phyloP scores from a whole-genome alignment of 2,329 filamentous ascomycete genomes.

The Colletotrichum sp. region DNA sequence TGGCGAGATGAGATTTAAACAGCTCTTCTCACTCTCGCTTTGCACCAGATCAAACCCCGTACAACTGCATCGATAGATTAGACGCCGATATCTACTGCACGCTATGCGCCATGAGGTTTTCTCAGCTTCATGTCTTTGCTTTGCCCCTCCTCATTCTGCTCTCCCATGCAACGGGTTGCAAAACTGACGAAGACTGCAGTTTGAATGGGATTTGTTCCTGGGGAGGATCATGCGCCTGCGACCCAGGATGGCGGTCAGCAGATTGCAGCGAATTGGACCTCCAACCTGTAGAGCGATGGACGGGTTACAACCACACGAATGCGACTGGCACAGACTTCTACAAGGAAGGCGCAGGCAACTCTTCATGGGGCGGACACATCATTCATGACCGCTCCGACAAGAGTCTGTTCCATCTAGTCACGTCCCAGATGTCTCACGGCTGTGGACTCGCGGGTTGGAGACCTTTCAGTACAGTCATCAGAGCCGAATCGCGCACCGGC shows the following conservation, averaged over 20 bases:
- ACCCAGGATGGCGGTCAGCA: conserved; percentile 46
- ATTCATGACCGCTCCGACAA: conserved; percentile 43
- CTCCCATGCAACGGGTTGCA: conserved; percentile 6
- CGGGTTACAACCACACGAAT: conserved; percentile 51
- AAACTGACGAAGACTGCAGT: conserved; percentile 32
- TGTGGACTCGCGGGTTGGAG: conserved; percentile 53
- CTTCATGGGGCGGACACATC: conserved; percentile 54
- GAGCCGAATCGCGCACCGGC: conserved; percentile 48
- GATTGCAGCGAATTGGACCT: conserved; percentile 52
- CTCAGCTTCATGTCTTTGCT: background rate
- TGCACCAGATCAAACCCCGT: background rate
- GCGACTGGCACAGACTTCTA: conserved; percentile 7
- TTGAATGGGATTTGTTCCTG: conserved; percentile 32
- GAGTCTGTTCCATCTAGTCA: conserved; percentile 47
- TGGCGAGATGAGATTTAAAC: background rate
- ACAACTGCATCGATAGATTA: background rate
- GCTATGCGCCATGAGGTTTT: background rate
- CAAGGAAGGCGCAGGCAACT: conserved; percentile 35
- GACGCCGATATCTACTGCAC: background rate
- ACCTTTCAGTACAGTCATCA: conserved; percentile 47
- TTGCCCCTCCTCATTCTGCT: background rate
- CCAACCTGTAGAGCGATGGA: conserved; percentile 39
- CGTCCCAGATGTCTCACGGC: conserved; percentile 47
- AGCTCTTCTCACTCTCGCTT: too few relatives aligned
- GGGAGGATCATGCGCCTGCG: conserved; percentile 29